Base-by-base conservation (phyloP, 805 yeast species). In the Saccharomycopsis sp. region DNA sequence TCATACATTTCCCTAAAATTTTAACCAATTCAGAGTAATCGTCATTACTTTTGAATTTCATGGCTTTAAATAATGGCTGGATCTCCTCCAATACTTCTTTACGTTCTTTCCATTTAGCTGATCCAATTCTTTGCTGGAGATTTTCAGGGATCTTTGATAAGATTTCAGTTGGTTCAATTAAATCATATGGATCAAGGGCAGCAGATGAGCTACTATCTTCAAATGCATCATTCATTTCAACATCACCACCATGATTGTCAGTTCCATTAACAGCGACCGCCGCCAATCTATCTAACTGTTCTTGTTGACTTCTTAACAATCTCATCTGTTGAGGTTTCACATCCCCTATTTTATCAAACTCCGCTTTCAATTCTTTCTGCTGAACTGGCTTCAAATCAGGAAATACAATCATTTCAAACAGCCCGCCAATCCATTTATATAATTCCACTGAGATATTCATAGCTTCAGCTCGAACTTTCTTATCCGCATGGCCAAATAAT, bases 51-150 rank as follows among this genome's bases (percentile, higher is more conserved):
- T 66, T 67, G 39, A 80, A 56, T 51, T 72, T 80, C 37, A 80
- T 67, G 1, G 77, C 76, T 36, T 81, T 78, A 23, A 77, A 64
- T 9, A 67, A 63, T 16, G 61, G 59, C 27, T 68, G 71, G 7
- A 72, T 58, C 51, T 79, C 88, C 39, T 85, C 90, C 45, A 93
- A 67, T 0, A 75, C 86, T 53, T 85, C 96, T 47, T 85, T 87
- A 51, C 98, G 72, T 42, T 89, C 97, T 58, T 88, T 87, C 98
- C 98, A 93, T 56, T 82, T 80, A 0, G 79, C 50, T 1, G 89
- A 79, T 1, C 68, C 59, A 26, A 87, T 63, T 52, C 77, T 66
- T 1, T 67, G 56, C 23, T 70, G 55, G 45, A 87, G 74, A 54
- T 81, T 81, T 2, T 64, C 55, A 0, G 97, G 96, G 1, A 89